A percentile compares a stretch with the other conserved stretches of the same genome.
Evolutionary conservation across 176 grass and related monocot genomes (phyloP).

Genomic region (Musa schizocarpa): DNA sequence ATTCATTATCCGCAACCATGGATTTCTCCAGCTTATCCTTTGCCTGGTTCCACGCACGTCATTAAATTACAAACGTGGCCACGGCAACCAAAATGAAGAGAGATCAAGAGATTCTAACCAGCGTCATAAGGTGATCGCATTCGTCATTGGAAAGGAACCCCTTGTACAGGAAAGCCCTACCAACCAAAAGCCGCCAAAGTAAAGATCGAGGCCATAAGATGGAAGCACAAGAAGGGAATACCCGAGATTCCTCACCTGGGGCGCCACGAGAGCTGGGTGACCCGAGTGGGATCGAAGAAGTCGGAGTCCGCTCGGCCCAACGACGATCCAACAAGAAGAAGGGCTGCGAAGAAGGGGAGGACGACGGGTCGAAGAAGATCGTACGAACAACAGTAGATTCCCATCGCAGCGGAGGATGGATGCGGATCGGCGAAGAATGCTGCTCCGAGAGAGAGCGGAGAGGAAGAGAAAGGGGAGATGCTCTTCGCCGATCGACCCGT

Average conservation of each 20-base stretch:
- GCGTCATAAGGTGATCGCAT: background rate
- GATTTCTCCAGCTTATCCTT: conserved; percentile 15
- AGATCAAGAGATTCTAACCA: background rate
- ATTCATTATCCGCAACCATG: conserved; percentile 12
- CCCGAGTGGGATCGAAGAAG: background rate
- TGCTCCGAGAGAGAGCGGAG: no score
- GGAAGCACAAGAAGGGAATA: background rate
- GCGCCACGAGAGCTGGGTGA: conserved; percentile 2
- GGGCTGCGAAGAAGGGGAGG: background rate
- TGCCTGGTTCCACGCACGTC: background rate
- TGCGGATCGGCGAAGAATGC: background rate
- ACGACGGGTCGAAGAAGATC: background rate
- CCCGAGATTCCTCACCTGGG: background rate
- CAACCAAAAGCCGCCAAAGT: background rate
- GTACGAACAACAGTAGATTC: background rate
- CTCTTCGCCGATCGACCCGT: no score
- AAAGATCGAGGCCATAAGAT: background rate
- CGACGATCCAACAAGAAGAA: background rate
- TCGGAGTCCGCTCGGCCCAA: background rate
- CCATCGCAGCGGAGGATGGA: background rate
- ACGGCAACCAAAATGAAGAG: background rate
- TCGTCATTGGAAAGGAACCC: background rate
- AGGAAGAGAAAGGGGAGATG: no score
- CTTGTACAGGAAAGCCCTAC: conserved; percentile 5
- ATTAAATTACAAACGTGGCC: background rate